These are phyloP conservation scores for Smithsoniella earleae DNA, from an alignment of 163 green algal genomes.

Conservation along the genomic window DNA sequence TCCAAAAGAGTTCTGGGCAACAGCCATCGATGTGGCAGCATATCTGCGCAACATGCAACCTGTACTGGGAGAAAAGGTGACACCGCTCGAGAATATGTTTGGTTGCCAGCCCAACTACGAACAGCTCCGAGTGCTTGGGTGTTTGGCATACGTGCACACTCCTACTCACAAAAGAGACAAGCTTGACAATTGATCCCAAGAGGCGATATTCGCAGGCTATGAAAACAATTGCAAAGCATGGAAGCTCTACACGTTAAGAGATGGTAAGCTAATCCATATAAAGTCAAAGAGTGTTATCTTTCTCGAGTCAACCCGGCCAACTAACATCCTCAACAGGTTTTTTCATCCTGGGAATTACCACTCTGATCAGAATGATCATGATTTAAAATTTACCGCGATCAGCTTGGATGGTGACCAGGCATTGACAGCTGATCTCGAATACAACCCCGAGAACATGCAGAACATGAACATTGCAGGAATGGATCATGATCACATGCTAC, in stretches of 20 bases:
- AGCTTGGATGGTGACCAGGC: too few relatives aligned
- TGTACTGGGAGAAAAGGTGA: background rate
- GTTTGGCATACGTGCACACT: slow-evolving; percentile 33
- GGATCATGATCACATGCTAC: too few relatives aligned
- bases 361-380: too few relatives aligned
- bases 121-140: slow-evolving; percentile 33
- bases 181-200: background rate
- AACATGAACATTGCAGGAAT: too few relatives aligned
- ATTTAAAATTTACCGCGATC: too few relatives aligned
- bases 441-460: too few relatives aligned
- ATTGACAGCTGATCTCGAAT: too few relatives aligned
- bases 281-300: background rate
- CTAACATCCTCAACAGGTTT: too few relatives aligned
- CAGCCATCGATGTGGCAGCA: slow-evolving; percentile 32
- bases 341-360: too few relatives aligned
- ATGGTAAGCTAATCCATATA: background rate
- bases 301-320: too few relatives aligned
- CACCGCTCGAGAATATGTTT: slow-evolving; percentile 33
- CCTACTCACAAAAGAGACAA: slow-evolving; percentile 25
- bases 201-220: slow-evolving; percentile 34
- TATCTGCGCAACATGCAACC: slow-evolving; percentile 33
- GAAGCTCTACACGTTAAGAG: background rate
- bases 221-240: slow-evolving; percentile 9
- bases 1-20: slow-evolving; percentile 32
- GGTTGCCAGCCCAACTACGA: slow-evolving; percentile 31